Conservation (phyloP, 2,329 filamentous ascomycete species). For the Aspergillus sp. region DNA sequence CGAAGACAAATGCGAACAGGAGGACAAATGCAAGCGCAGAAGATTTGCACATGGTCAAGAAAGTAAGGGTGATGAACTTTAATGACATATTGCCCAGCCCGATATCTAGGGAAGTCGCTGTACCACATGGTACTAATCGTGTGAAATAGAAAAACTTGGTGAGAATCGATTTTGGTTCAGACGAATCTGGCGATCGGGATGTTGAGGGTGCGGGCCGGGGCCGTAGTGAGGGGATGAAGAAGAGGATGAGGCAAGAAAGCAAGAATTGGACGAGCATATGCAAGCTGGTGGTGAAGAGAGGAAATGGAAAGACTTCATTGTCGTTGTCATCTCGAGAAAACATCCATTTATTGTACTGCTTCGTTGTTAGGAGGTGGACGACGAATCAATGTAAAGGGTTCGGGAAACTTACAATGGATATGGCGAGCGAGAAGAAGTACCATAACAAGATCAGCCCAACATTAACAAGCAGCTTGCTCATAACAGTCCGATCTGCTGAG, state of each 20-base stretch:
- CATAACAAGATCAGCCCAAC: constrained; percentile 79
- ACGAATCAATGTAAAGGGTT: not conserved
- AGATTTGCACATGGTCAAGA: constrained; percentile 99
- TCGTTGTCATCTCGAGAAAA: constrained; percentile 69
- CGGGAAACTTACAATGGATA: constrained; percentile 72
- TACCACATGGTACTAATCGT: constrained; percentile 85
- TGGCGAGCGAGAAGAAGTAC: constrained; percentile 90
- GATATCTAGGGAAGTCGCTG: constrained; percentile 91
- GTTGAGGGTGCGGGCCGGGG: constrained; percentile 52
- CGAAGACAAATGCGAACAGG: constrained; percentile 90
- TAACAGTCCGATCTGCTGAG: constrained; percentile 71
- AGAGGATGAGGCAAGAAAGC: constrained; percentile 75
- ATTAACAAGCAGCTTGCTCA: constrained; percentile 71
- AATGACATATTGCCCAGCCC: constrained; percentile 93
- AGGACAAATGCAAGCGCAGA: constrained; percentile 94
- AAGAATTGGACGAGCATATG: constrained; percentile 96
- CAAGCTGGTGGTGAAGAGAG: constrained; percentile 88
- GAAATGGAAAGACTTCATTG: constrained; percentile 86
- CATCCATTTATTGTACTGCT: constrained; percentile 99
- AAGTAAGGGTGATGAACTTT: constrained; percentile 94
- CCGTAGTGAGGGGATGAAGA: constrained; percentile 77
- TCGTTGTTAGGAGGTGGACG: not conserved
- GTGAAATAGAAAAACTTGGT: constrained; percentile 89
- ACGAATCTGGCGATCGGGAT: constrained; percentile 43
- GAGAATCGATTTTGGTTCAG: constrained; percentile 64